Conservation (phyloP, 257 asterid species). For the Orobanche coerulescens region DNA sequence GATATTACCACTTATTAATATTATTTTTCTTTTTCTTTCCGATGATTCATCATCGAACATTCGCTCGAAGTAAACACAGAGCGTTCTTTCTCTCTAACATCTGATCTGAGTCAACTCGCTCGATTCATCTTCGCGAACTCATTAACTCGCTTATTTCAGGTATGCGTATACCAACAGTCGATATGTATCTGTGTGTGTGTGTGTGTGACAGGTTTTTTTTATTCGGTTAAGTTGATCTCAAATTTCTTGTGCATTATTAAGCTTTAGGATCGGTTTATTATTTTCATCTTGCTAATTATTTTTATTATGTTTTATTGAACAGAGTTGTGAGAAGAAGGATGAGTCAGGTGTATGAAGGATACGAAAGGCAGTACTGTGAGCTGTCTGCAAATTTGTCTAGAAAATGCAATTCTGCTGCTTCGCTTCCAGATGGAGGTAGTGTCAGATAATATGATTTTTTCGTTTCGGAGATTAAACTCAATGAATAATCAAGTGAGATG, state of each 20-base stretch:
- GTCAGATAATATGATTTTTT: background rate
- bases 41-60: background rate
- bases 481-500: background rate
- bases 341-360: constrained; percentile 88
- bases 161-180: background rate
- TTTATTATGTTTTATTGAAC: background rate
- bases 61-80: constrained; percentile 13
- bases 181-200: background rate
- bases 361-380: constrained; percentile 92
- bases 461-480: background rate
- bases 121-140: constrained; percentile 17
- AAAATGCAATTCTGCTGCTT: constrained; percentile 58
- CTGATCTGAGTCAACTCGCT: constrained; percentile 31
- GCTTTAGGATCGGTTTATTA: background rate
- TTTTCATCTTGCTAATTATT: background rate
- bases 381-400: constrained; percentile 77
- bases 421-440: constrained; percentile 72
- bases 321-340: constrained; percentile 35
- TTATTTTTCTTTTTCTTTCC: background rate
- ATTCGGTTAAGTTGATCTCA: constrained; percentile 3
- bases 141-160: constrained; percentile 16
- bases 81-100: constrained; percentile 16
- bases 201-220: background rate
- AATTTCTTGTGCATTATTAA: background rate
- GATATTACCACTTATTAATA: background rate